These are phyloP conservation scores for Raffaelea arxii DNA, from an alignment of 2,329 filamentous ascomycete genomes.

Conservation along the genomic window DNA sequence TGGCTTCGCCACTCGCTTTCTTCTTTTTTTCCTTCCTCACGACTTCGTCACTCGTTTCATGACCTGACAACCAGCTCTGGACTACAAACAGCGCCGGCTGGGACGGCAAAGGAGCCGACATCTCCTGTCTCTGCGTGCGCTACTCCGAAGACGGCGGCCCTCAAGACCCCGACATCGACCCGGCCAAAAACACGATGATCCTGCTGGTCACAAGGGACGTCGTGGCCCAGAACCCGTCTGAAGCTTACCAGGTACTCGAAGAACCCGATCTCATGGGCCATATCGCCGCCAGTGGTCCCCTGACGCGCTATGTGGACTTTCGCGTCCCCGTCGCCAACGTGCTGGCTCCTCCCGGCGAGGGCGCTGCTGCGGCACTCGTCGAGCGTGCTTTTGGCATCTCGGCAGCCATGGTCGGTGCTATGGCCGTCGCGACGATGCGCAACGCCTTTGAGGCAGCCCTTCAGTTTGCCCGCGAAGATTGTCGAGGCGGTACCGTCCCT, in stretches of 20 bases:
- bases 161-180: conserved; percentile 12
- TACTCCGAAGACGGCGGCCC: conserved; percentile 16
- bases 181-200: conserved; percentile 27
- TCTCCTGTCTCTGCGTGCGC: conserved; percentile 42
- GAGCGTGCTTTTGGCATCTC: conserved; percentile 26
- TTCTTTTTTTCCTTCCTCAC: too few relatives aligned
- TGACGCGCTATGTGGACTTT: conserved; percentile 33
- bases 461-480: conserved; percentile 32
- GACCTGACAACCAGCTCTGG: conserved; percentile 30
- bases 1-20: too few relatives aligned
- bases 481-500: conserved; percentile 29
- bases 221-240: conserved; percentile 27
- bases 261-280: conserved; percentile 34
- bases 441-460: conserved; percentile 38
- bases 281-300: conserved; percentile 35
- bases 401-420: conserved; percentile 39
- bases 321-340: conserved; percentile 33
- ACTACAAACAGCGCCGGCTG: conserved; percentile 44
- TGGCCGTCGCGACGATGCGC: conserved; percentile 40
- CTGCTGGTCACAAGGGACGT: conserved; percentile 35
- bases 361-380: conserved; percentile 26
- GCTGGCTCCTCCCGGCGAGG: conserved; percentile 29
- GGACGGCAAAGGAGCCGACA: conserved; percentile 40
- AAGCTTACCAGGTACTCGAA: conserved; percentile 31
- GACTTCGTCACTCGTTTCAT: too few relatives aligned